These are phyloP conservation scores for Trichoderma gracile DNA, from an alignment of 2,329 filamentous ascomycete genomes.

Conservation along the genomic window DNA sequence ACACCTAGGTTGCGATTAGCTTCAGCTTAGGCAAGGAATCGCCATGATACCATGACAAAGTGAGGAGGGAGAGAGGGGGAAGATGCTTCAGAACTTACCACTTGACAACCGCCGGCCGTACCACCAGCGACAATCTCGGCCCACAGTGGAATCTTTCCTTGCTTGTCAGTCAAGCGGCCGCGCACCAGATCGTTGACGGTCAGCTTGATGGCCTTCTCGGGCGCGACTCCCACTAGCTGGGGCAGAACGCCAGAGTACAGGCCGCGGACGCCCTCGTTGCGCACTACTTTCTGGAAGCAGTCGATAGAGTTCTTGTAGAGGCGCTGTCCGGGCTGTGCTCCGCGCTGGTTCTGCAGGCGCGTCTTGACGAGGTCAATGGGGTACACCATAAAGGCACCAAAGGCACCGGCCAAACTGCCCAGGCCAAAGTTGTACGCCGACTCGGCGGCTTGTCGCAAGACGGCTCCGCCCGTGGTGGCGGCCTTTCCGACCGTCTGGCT, in stretches of 20 bases:
- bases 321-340: constrained; percentile 75
- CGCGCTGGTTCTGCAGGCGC: constrained; percentile 94
- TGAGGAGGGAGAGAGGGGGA: too few relatives aligned
- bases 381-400: constrained; percentile 99
- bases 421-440: constrained; percentile 89
- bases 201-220: constrained; percentile 98
- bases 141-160: constrained; percentile 68
- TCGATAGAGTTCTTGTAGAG: constrained; percentile 98
- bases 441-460: constrained; percentile 62
- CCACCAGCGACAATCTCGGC: constrained; percentile 87
- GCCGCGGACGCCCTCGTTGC: constrained; percentile 86
- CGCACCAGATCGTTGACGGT: constrained; percentile 96
- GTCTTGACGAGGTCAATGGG: constrained; percentile 99
- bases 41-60: background rate
- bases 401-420: constrained; percentile 88
- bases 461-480: constrained; percentile 32
- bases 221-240: constrained; percentile 95
- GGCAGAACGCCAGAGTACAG: constrained; percentile 94
- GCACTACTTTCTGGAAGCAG: constrained; percentile 88
- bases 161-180: constrained; percentile 70
- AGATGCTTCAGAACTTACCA: constrained; percentile 61
- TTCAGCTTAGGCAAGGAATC: background rate
- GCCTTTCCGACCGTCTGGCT: constrained; percentile 41
- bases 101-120: constrained; percentile 89
- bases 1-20: constrained; percentile 70